Base-by-base conservation (phyloP, 768 basidiomycete species). In the Podaxis sp. region DNA sequence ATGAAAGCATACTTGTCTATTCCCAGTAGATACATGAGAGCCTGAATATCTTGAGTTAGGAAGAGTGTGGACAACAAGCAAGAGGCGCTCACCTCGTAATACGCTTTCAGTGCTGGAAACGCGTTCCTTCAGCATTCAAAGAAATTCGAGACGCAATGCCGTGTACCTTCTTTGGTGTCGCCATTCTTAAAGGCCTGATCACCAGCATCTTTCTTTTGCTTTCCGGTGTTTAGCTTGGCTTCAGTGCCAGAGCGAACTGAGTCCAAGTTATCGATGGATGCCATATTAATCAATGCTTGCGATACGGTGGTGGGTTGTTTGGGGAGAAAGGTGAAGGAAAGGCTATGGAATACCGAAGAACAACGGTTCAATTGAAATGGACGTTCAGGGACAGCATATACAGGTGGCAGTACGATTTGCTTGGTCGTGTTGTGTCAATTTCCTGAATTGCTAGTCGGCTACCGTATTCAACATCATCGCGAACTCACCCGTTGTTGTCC, bases 151-250 rank as follows among this genome's bases (percentile, higher is more conserved):
- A 61, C 51, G 57, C 57, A n/a, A 17, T 13, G 19, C 26, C 17
- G 69, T 83, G 56, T 64, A 89, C 90, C 89, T 67, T 77, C 80
- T 70, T 84, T 83, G 46, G 81, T 63, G 66, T 90, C 80, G 24
- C 87, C 90, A 9, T 75, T 71, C 70, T 88, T 90, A 75, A 91
- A 92, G 1, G 88, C 87, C 61, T 81, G 74, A 79, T 92, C 90
- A 9, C 75, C 90, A 9, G 71, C 73, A 19, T 85, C 87, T 69
- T 92, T 92, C 79, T 85, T 87, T 66, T 85, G 77, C 72, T 80
- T 87, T 40, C 87, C 91, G 0, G 77, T 86, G 12, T 72, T 74
- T 33, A 93, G 64, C 71, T 92, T 92, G 40, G 75, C n/a, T 49
- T 67, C 64, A 19, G 63, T 63, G 8, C 28, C 26, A 17, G 69